Evolutionary conservation across 768 basidiomycete species (phyloP).

Genomic region (Gymnopilus junonius): DNA sequence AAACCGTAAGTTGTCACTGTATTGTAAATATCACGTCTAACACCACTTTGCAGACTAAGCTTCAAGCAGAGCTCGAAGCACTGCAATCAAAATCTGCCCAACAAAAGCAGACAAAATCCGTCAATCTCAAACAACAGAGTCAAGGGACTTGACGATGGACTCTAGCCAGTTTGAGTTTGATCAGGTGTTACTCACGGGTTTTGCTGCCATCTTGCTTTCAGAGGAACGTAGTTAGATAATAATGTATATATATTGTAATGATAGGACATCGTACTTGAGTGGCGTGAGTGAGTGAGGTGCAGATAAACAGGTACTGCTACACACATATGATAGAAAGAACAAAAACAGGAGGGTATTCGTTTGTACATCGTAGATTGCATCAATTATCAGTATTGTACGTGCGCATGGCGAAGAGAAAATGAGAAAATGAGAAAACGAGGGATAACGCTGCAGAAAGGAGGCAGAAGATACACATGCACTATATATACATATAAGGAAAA

Average conservation of each 20-base stretch:
- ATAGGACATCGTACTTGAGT: neutral
- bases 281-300: neutral
- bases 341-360: neutral
- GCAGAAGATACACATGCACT: neutral
- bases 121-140: constrained; percentile 17
- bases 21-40: neutral
- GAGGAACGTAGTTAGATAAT: neutral
- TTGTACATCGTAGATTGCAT: neutral
- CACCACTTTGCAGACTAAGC: constrained; percentile 44
- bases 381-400: neutral
- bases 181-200: neutral
- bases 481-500: neutral
- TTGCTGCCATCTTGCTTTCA: neutral
- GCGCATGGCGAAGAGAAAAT: neutral
- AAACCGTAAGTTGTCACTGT: constrained; percentile 46
- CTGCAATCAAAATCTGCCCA: constrained; percentile 55
- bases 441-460: neutral
- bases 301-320: neutral
- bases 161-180: constrained; percentile 19
- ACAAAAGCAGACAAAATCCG: constrained; percentile 37
- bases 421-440: neutral
- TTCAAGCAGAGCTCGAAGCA: constrained; percentile 61
- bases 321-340: neutral
- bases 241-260: constrained; percentile 3
- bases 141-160: constrained; percentile 27